phyloP scores from a whole-genome alignment of 495 filamentous ascomycete genomes.

The Lasiosphaeris hirsuta region DNA sequence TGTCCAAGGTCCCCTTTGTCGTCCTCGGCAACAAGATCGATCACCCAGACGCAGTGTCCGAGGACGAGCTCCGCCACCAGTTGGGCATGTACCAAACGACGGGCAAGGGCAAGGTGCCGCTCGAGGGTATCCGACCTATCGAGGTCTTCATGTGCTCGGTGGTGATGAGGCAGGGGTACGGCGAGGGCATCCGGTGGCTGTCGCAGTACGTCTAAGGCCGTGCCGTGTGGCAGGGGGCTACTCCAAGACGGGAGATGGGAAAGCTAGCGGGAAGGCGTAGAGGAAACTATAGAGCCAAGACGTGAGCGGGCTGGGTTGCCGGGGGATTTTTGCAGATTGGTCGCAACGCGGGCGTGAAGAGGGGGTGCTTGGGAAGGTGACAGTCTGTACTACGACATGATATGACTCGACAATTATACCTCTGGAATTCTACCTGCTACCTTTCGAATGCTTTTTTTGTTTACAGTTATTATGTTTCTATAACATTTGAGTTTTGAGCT shows the following conservation, averaged over 20 bases:
- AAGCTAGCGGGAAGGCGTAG: background rate
- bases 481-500: too few relatives aligned
- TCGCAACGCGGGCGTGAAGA: constrained; percentile 9
- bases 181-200: constrained; percentile 76
- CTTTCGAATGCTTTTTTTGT: background rate
- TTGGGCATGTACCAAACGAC: constrained; percentile 94
- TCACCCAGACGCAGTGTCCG: constrained; percentile 88
- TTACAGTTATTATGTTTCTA: background rate
- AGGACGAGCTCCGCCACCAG: constrained; percentile 89
- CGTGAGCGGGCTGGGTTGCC: constrained; percentile 9
- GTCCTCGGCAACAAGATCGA: constrained; percentile 99
- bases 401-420: constrained; percentile 29
- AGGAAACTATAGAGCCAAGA: constrained; percentile 9
- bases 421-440: constrained; percentile 9
- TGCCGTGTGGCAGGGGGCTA: background rate
- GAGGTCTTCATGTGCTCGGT: constrained; percentile 99
- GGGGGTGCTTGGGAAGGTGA: constrained; percentile 16
- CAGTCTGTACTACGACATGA: constrained; percentile 31
- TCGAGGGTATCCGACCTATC: constrained; percentile 92
- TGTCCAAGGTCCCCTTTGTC: constrained; percentile 89
- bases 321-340: constrained; percentile 10
- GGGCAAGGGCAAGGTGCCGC: constrained; percentile 93
- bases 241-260: background rate
- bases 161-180: constrained; percentile 92
- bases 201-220: constrained; percentile 66